phyloP scores from a whole-genome alignment of 805 yeast genomes.

The Candida methanosorbosa region DNA sequence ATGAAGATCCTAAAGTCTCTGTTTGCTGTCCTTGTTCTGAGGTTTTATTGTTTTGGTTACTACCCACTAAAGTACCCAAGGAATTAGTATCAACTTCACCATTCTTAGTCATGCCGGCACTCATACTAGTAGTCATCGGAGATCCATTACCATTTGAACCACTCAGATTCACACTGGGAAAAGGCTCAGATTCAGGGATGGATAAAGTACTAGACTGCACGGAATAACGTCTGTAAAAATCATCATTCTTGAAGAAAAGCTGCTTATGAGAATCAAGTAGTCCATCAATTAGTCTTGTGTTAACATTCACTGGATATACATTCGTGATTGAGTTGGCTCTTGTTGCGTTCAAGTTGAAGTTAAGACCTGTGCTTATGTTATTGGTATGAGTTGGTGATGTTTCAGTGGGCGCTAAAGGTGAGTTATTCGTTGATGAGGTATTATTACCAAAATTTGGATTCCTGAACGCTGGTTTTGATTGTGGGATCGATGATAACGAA shows the following conservation, averaged over 20 bases:
- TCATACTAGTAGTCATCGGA: neutral
- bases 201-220: neutral
- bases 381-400: no score
- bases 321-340: no score
- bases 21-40: neutral
- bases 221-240: constrained; percentile 2
- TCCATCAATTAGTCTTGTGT: constrained; percentile 3
- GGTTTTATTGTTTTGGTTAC: constrained; percentile 5
- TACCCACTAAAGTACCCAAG: neutral
- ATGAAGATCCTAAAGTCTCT: constrained; percentile 2
- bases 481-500: no score
- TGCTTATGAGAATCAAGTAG: constrained; percentile 12
- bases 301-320: no score
- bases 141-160: constrained; percentile 1
- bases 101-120: neutral
- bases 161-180: no score
- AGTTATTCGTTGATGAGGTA: neutral
- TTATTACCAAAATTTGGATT: neutral
- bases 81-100: no score
- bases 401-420: neutral
- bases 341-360: neutral
- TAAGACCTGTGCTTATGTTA: no score
- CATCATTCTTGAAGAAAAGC: constrained; percentile 8
- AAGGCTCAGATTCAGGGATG: neutral
- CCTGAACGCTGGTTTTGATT: neutral